Evolutionary conservation across 768 basidiomycete species (phyloP).

Genomic region (Termitomyces eurrhizus): DNA sequence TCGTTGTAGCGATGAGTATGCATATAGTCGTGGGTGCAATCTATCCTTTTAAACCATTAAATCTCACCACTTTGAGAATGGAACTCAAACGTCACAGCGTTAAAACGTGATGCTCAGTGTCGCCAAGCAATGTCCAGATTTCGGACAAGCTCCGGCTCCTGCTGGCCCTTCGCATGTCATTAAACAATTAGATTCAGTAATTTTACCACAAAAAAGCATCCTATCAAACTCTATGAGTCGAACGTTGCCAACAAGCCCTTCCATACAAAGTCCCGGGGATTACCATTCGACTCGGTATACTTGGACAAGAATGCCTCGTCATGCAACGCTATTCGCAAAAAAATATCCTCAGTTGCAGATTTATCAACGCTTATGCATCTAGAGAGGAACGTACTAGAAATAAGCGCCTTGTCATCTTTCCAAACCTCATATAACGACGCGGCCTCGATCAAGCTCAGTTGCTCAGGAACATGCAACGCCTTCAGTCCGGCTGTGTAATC

Average conservation of each 20-base stretch:
- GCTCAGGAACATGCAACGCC: slow-evolving; percentile 43
- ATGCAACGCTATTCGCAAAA: slow-evolving; percentile 24
- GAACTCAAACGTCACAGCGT: not conserved
- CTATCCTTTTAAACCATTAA: too few species aligned
- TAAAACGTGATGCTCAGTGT: not conserved
- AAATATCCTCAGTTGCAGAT: not conserved
- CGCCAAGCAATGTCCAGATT: not conserved
- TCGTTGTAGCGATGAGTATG: too few species aligned
- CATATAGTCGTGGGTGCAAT: too few species aligned
- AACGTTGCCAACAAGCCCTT: slow-evolving; percentile 47
- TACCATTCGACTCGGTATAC: slow-evolving; percentile 74
- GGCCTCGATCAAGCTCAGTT: slow-evolving; percentile 64
- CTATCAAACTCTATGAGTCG: slow-evolving; percentile 7
- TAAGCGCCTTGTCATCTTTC: slow-evolving; percentile 57
- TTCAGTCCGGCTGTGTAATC: slow-evolving; percentile 50
- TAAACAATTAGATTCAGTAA: not conserved
- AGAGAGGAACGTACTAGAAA: slow-evolving; percentile 37
- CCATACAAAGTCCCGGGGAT: slow-evolving; percentile 76
- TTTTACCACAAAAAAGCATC: not conserved
- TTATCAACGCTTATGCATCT: not conserved
- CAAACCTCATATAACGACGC: slow-evolving; percentile 73
- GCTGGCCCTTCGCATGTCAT: not conserved
- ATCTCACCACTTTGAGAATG: too few species aligned
- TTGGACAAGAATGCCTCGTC: slow-evolving; percentile 80
- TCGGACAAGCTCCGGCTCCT: not conserved